phyloP scores from a whole-genome alignment of 164 flowering plant genomes.

The Magnolia changhungtana region DNA sequence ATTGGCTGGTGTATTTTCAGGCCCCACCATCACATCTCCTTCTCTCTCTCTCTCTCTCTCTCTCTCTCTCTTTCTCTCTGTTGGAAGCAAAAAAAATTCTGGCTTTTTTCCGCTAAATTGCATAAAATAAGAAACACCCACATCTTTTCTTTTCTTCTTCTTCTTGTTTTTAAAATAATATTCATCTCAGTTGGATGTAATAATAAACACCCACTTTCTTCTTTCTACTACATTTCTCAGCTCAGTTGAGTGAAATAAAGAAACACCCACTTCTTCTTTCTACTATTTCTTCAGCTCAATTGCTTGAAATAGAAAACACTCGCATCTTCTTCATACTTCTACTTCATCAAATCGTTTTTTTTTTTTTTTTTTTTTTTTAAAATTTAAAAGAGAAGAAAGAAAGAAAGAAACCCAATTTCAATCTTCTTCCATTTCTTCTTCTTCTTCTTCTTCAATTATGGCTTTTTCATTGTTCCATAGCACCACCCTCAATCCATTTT shows the following conservation, averaged over 20 bases:
- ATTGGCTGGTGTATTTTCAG: background rate
- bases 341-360: background rate
- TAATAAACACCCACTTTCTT: too few relatives aligned
- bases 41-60: background rate
- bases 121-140: too few relatives aligned
- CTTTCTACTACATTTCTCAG: too few relatives aligned
- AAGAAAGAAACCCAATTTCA: background rate
- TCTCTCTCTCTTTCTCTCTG: background rate
- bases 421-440: background rate
- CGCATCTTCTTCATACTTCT: background rate
- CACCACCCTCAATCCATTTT: constrained; percentile 31
- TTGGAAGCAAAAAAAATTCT: background rate
- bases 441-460: constrained; percentile 23
- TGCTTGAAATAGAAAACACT: background rate
- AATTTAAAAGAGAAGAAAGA: too few relatives aligned
- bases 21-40: background rate
- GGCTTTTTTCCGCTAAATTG: too few relatives aligned
- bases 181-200: too few relatives aligned
- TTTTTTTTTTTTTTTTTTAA: too few relatives aligned
- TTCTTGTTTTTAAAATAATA: too few relatives aligned
- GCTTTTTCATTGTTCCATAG: constrained; percentile 36
- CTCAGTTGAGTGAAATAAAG: too few relatives aligned
- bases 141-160: too few relatives aligned
- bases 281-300: background rate
- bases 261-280: background rate